Conservation (phyloP, 257 asterid genomes). For the Capsicum rhomboideum region DNA sequence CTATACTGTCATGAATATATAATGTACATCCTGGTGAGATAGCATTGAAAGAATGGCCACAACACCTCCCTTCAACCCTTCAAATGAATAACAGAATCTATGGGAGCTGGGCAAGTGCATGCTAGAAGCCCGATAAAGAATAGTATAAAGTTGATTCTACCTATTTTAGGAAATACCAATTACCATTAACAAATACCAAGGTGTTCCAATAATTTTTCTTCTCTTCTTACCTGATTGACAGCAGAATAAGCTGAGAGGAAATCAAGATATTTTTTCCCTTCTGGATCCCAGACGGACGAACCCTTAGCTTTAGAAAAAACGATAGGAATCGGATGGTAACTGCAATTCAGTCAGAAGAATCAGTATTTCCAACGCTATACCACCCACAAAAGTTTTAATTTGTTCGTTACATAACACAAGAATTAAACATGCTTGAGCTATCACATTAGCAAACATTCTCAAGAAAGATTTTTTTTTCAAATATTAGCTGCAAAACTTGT, state of each 20-base stretch:
- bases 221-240: conserved; percentile 69
- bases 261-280: conserved; percentile 88
- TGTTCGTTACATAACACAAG: background rate
- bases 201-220: background rate
- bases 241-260: conserved; percentile 97
- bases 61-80: background rate
- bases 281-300: conserved; percentile 83
- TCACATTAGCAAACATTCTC: background rate
- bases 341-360: conserved; percentile 32
- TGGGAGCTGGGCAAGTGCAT: background rate
- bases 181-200: background rate
- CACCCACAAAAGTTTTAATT: background rate
- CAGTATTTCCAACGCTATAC: background rate
- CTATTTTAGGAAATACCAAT: background rate
- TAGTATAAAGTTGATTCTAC: background rate
- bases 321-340: conserved; percentile 91
- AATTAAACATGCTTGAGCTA: background rate
- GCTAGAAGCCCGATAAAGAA: background rate
- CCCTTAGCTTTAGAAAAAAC: conserved; percentile 93
- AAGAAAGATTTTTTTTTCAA: background rate
- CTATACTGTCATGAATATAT: background rate
- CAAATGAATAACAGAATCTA: background rate
- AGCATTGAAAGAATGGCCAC: background rate
- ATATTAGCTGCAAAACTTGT: background rate
- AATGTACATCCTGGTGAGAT: background rate